phyloP scores from a whole-genome alignment of 331 rosid genomes.

The Rosa hybrid region DNA sequence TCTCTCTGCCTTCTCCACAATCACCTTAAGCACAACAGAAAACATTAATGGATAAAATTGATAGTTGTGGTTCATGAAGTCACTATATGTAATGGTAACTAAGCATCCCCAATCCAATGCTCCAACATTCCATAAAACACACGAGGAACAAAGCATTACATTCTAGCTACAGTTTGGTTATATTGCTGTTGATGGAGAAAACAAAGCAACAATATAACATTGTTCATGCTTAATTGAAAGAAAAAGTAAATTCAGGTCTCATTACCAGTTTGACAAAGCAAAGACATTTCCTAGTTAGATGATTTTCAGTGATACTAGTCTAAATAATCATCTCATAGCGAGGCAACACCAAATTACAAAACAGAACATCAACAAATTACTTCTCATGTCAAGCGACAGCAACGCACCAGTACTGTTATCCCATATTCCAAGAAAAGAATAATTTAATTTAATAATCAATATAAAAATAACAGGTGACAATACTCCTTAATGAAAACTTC shows the following conservation, averaged over 20 bases:
- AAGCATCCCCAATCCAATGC: not conserved
- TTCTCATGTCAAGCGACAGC: not conserved
- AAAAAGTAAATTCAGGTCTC: not conserved
- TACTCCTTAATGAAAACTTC: not conserved
- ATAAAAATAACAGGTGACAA: not conserved
- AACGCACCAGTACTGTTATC: not conserved
- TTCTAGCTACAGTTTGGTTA: not conserved
- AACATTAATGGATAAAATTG: not conserved
- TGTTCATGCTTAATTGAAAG: not conserved
- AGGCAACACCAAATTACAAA: not conserved
- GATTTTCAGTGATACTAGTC: not conserved
- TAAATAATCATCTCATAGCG: not conserved
- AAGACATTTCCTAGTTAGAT: not conserved
- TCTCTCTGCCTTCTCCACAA: constrained; percentile 64
- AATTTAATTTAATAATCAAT: not conserved
- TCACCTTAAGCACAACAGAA: constrained; percentile 43
- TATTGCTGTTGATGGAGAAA: not conserved
- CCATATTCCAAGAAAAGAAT: not conserved
- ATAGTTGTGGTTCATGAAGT: not conserved
- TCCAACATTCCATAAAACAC: not conserved
- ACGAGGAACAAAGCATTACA: not conserved
- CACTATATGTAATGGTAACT: not conserved
- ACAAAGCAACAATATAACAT: not conserved
- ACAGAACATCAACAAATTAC: not conserved
- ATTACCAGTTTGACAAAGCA: not conserved